Evolutionary conservation across 1,284 basidiomycete species (phyloP).

Genomic region (Athelia sp.): DNA sequence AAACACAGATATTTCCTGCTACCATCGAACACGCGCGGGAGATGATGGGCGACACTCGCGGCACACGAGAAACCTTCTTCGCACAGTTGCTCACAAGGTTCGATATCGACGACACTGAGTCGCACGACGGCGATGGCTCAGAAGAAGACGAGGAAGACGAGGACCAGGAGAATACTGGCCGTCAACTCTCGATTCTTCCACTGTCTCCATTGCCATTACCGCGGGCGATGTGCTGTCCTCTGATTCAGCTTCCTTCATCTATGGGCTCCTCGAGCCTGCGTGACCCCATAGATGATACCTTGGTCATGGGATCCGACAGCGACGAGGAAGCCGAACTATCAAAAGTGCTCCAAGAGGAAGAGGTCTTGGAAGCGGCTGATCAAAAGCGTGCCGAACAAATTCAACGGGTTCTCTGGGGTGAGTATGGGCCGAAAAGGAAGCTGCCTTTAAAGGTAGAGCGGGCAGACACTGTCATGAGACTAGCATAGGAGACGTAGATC

Average conservation of each 20-base stretch:
- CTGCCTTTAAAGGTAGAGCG: too few relatives aligned
- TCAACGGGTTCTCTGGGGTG: slow-evolving; percentile 27
- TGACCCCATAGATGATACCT: slow-evolving; percentile 14
- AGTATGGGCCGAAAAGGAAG: not conserved
- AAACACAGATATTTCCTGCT: slow-evolving; percentile 30
- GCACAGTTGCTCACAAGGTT: slow-evolving; percentile 19
- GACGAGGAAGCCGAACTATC: slow-evolving; percentile 36
- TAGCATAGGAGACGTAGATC: too few relatives aligned
- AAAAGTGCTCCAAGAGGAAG: slow-evolving; percentile 43
- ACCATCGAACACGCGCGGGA: slow-evolving; percentile 42
- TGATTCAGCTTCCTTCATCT: slow-evolving; percentile 10
- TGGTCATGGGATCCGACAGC: slow-evolving; percentile 31
- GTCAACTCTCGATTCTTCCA: slow-evolving; percentile 4
- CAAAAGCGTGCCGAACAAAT: slow-evolving; percentile 10
- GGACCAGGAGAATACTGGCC: not conserved
- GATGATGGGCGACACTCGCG: slow-evolving; percentile 29
- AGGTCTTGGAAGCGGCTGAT: slow-evolving; percentile 38
- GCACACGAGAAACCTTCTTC: slow-evolving; percentile 30
- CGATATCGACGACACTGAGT: slow-evolving; percentile 9
- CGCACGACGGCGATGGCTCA: not conserved
- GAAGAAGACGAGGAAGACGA: slow-evolving; percentile 2
- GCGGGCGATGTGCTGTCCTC: slow-evolving; percentile 9
- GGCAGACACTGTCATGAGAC: too few relatives aligned
- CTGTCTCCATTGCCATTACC: slow-evolving; percentile 4
- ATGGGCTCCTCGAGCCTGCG: not conserved